Base-by-base conservation (phyloP, 2,329 filamentous ascomycete species). In the Rutstroemia sp. region DNA sequence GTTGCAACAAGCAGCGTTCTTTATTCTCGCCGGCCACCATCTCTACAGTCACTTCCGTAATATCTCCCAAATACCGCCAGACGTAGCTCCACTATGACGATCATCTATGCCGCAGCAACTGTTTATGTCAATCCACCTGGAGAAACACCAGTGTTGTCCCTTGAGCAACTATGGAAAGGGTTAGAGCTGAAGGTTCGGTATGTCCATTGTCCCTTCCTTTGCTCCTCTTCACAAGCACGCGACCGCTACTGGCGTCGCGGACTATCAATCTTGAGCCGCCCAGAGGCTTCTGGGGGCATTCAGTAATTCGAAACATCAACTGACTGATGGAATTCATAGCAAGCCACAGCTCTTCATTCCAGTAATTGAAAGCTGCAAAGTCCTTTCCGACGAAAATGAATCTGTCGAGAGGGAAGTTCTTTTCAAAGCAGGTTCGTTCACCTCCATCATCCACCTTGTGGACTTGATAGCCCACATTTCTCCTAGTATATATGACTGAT, bases 301-400 rank as follows among this genome's bases (percentile, higher is more conserved):
- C 7, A 14, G 19, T 1, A 21, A 23, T 46, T 46, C 6, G 39
- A 42, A 42, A 19, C 5, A 42, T 42, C 19, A 10, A 19, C 19
- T 19, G 16, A 42, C 12, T 46, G 19, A 27, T 25, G 8, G 19
- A 34, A 5, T n/a, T 48, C 17, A 5, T 48, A 48, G 45, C 25
- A 34, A 51, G 25, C 64, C 56, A 21, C 53, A 56, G 23, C 46
- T 53, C n/a, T 59, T 59, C 41, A 5, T 59, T 9, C 38, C 57
- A 19, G 53, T 57, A 2, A 60, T 60, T 21, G 48, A 58, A 14
- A 56, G 46, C 5, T 59, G 59, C 48, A 30, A 48, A 19, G 59
- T 61, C 3, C 47, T 61, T 17, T 47, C 48, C 37, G 57, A 61
- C 12, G 51, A 59, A 14, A 57, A 51, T 16, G 44, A 61, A 7